These are phyloP conservation scores for Solidago caesia DNA, from an alignment of 129 eudicot genomes.

Conservation along the genomic window DNA sequence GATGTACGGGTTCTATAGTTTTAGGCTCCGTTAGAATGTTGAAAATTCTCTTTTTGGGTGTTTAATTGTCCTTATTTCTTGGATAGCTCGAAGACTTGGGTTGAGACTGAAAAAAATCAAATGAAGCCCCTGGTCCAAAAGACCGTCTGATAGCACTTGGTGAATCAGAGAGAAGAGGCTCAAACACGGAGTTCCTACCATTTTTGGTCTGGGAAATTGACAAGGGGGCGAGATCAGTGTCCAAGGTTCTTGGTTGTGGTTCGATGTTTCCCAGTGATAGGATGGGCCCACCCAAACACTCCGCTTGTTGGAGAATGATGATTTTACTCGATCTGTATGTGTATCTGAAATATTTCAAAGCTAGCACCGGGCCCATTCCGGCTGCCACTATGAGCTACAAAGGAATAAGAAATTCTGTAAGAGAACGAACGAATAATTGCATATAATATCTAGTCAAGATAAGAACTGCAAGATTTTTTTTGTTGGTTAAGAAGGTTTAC, in stretches of 20 bases:
- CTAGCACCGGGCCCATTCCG: conserved; percentile 97
- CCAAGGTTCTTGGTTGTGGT: conserved; percentile 66
- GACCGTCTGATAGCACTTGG: conserved; percentile 69
- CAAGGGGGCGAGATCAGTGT: conserved; percentile 59
- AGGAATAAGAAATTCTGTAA: conserved; percentile 18
- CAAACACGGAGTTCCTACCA: conserved; percentile 65
- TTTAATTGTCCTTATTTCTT: conserved; percentile 68
- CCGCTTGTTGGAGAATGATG: conserved; percentile 95
- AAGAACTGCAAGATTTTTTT: background rate
- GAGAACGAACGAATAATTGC: background rate
- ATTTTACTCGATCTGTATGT: conserved; percentile 88
- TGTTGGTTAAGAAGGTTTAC: background rate
- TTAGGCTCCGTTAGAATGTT: conserved; percentile 10
- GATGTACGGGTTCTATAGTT: conserved; percentile 12
- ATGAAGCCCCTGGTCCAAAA: conserved; percentile 66
- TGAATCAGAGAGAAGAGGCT: conserved; percentile 89
- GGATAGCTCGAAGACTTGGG: conserved; percentile 61
- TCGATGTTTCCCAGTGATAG: conserved; percentile 75
- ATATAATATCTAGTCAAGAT: conserved; percentile 43
- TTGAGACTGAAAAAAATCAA: conserved; percentile 76
- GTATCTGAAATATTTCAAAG: conserved; percentile 85
- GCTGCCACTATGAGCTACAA: conserved; percentile 82
- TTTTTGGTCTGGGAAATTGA: conserved; percentile 60
- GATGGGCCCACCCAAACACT: conserved; percentile 96
- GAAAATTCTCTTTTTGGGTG: background rate